Conservation (phyloP, 2,329 filamentous ascomycete genomes). For the Fusarium dlaminii region DNA sequence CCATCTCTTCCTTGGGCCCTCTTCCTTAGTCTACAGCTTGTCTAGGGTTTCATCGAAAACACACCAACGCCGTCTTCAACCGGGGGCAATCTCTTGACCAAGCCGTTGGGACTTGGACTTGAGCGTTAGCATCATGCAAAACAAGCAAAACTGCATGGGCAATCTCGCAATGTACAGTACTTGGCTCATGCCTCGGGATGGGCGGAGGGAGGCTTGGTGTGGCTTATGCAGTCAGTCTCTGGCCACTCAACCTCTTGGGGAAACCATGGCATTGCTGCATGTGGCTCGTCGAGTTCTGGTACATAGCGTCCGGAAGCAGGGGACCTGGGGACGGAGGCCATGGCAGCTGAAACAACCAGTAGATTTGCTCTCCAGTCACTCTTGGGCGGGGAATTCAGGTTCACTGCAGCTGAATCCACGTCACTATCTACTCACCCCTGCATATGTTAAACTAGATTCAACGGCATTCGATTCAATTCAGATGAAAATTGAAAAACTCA, state of each 20-base stretch:
- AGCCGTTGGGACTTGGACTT: constrained; percentile 26
- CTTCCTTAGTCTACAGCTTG: not conserved
- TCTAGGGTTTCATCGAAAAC: constrained; percentile 28
- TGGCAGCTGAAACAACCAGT: constrained; percentile 40
- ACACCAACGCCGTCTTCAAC: constrained; percentile 19
- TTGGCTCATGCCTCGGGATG: constrained; percentile 22
- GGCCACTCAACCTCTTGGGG: not conserved
- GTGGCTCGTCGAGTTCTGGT: constrained; percentile 32
- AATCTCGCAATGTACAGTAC: constrained; percentile 22
- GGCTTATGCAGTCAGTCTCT: constrained; percentile 16
- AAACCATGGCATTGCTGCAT: constrained; percentile 32
- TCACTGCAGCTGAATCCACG: constrained; percentile 38
- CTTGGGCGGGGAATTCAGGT: constrained; percentile 11
- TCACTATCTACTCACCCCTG: constrained; percentile 12
- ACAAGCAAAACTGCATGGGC: constrained; percentile 11
- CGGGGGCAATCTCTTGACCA: constrained; percentile 19
- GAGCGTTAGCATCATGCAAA: constrained; percentile 6
- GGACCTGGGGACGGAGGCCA: constrained; percentile 12
- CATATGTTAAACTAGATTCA: constrained; percentile 8
- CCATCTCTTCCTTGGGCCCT: not conserved
- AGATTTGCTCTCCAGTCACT: constrained; percentile 25
- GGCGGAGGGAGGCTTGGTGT: constrained; percentile 26
- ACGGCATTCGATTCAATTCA: constrained; percentile 6
- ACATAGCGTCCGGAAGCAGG: constrained; percentile 34
- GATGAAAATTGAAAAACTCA: not conserved